phyloP scores from a whole-genome alignment of 305 asterid genomes.

The Nicotiana rustica region DNA sequence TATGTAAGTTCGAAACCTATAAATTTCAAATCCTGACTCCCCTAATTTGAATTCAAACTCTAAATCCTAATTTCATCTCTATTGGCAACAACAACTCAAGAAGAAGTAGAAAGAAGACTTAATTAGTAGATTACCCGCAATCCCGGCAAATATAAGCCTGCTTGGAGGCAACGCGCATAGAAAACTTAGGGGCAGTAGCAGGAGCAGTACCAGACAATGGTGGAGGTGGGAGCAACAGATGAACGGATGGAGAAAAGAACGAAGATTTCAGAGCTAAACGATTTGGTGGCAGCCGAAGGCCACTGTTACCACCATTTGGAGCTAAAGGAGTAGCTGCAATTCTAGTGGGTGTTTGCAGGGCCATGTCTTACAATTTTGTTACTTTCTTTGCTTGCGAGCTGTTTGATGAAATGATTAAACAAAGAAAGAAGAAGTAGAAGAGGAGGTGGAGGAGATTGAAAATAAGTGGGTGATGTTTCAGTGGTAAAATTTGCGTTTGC shows the following conservation, averaged over 20 bases:
- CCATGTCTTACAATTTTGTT: constrained; percentile 46
- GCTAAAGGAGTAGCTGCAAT: constrained; percentile 43
- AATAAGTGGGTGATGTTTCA: constrained; percentile 46
- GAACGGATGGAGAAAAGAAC: constrained; percentile 62
- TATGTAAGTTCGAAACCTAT: no score
- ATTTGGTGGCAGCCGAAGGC: constrained; percentile 54
- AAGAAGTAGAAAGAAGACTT: neutral
- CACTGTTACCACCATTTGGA: constrained; percentile 53
- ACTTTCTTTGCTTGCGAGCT: neutral
- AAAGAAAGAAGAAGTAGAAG: neutral
- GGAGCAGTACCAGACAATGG: constrained; percentile 37
- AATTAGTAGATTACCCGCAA: constrained; percentile 67
- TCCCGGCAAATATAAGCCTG: constrained; percentile 95
- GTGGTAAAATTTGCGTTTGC: constrained; percentile 33
- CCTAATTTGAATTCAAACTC: neutral
- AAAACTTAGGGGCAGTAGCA: constrained; percentile 66
- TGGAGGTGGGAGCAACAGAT: constrained; percentile 55
- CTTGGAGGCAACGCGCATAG: constrained; percentile 83
- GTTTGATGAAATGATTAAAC: neutral
- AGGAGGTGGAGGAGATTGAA: constrained; percentile 38
- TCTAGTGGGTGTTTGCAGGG: constrained; percentile 53
- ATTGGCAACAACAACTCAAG: neutral
- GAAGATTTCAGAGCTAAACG: constrained; percentile 68
- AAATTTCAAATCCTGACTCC: no score
- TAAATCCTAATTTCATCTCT: neutral